These are phyloP conservation scores for Rhizopogon rudus DNA, from an alignment of 768 basidiomycete genomes.

Conservation along the genomic window DNA sequence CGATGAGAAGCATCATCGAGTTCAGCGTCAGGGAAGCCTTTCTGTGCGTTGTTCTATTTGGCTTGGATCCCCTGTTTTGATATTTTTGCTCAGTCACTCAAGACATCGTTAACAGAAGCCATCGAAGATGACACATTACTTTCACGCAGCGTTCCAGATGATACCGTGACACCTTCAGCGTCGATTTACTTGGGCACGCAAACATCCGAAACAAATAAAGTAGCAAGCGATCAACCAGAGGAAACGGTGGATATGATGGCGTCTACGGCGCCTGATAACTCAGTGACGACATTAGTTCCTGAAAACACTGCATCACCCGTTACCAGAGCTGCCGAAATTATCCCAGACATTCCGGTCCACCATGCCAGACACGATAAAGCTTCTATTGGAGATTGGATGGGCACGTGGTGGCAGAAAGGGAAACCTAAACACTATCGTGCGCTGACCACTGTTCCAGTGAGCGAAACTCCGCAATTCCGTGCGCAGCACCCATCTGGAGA, in stretches of 20 bases:
- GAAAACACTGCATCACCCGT: neutral
- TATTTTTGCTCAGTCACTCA: constrained; percentile 32
- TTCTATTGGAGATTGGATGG: constrained; percentile 69
- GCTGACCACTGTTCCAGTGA: constrained; percentile 14
- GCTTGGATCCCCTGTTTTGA: neutral
- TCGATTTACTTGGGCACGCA: constrained; percentile 4
- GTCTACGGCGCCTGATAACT: constrained; percentile 1
- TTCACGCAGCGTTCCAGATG: constrained; percentile 20
- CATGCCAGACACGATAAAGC: constrained; percentile 28
- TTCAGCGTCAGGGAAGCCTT: constrained; percentile 55
- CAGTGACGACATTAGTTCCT: neutral
- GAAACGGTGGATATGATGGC: neutral
- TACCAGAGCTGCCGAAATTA: constrained; percentile 2
- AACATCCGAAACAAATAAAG: neutral
- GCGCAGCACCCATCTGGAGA: constrained; percentile 18
- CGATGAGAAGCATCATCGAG: constrained; percentile 38
- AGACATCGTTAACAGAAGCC: constrained; percentile 42
- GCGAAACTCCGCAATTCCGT: constrained; percentile 11
- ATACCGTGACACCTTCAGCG: constrained; percentile 13
- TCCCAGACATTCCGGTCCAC: constrained; percentile 5
- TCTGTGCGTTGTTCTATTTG: constrained; percentile 36
- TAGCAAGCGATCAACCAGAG: neutral
- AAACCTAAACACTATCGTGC: constrained; percentile 27
- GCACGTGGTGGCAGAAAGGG: constrained; percentile 64
- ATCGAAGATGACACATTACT: constrained; percentile 45